A percentile compares a stretch with the other conserved stretches of the same genome.
phyloP scores from a whole-genome alignment of 148 eudicot species.

The Vaccinium myrtillus region DNA sequence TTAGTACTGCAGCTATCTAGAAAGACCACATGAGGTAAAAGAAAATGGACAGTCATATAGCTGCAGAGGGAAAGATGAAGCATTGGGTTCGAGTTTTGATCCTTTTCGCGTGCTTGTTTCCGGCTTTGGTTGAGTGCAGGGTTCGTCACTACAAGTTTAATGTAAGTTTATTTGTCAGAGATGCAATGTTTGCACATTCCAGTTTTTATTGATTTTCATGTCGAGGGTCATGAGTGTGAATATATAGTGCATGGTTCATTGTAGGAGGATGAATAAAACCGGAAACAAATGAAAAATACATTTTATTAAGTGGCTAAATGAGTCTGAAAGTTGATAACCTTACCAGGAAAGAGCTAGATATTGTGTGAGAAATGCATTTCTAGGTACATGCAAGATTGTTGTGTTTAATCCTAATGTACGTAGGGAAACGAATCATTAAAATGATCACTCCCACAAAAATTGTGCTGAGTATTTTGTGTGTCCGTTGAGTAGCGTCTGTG shows the following conservation, averaged over 20 bases:
- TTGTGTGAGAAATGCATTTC: background rate
- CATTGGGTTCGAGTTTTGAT: conserved; percentile 35
- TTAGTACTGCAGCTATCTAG: conserved; percentile 12
- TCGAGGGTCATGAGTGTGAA: background rate
- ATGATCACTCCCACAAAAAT: too few relatives aligned
- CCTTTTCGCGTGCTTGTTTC: conserved; percentile 27
- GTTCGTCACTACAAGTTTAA: conserved; percentile 52
- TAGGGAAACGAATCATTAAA: too few relatives aligned
- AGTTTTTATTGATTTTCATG: background rate
- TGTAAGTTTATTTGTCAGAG: conserved; percentile 28
- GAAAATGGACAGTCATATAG: background rate
- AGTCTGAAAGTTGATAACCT: background rate
- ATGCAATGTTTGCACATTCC: background rate
- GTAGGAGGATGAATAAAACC: background rate
- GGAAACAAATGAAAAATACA: background rate
- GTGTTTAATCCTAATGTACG: background rate
- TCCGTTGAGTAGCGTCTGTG: background rate
- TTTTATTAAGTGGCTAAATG: background rate
- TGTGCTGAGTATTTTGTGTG: too few relatives aligned
- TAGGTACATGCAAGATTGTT: background rate
- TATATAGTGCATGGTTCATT: background rate
- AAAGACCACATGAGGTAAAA: background rate
- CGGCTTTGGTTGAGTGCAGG: conserved; percentile 33
- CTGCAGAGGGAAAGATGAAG: conserved; percentile 14
- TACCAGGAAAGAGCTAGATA: background rate